Evolutionary conservation across 306 rosid genomes (phyloP), one percentile per base, ranked within the genome.

Genomic region (Crataegus laevigata): DNA sequence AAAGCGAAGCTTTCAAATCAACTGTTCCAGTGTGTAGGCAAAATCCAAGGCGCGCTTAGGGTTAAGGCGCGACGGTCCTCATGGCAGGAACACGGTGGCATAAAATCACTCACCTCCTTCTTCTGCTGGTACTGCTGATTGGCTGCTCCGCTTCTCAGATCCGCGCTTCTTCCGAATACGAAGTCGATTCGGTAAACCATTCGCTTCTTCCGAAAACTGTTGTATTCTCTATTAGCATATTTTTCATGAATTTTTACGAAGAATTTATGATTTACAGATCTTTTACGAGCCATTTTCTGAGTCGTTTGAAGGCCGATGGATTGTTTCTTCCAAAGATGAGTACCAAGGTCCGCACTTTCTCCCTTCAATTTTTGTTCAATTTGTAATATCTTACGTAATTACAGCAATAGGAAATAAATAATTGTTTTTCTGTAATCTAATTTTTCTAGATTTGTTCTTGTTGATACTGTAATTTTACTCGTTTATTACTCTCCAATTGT

Each of bases 231-330:
- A 7, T 34, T 34, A 34, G 40, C 1, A 9, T 34, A 32, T 8
- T 45, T 21, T 34, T 29, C 11, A 12, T 52, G 21, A 30, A 25
- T 24, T 30, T 61, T 34, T 34, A 60, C 29, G 22, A 26, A 50
- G 19, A 18, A 25, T 34, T 73, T 25, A 42, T 40, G 40, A 36
- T 60, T 28, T 18, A 11, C 71, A 75, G 76, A 70, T 55, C 43
- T 86, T 81, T 55, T 84, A 88, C 90, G 96, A 90, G 75, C 82
- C 92, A 3, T 90, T 90, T 68, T 89, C 86, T 7, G 89, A 84
- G 73, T 57, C 80, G 62, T 84, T 88, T 28, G 85, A 84, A 14
- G 82, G 82, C 14, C 89, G 90, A 6, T 90, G 96, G 96, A 80
- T 88, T 74, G 85, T 72, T 2, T 88, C 92, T 9, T 71, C 57